Evolutionary conservation across 1,284 basidiomycete species (phyloP).

Genomic region (Athelia psychrophila): DNA sequence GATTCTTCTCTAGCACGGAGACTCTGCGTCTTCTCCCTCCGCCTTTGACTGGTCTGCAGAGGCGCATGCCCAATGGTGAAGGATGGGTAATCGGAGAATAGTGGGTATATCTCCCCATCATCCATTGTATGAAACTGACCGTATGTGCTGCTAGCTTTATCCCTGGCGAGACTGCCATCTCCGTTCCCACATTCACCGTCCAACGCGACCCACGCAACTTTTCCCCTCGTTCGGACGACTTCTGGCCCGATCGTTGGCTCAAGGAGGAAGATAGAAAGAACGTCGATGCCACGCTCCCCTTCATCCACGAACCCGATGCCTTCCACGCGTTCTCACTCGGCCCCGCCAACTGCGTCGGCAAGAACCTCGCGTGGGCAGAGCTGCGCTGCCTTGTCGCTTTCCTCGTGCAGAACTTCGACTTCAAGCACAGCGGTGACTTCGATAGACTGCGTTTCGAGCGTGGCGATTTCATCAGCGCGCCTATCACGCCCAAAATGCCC

Average conservation of each 20-base stretch:
- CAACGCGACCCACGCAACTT: conserved; percentile 40
- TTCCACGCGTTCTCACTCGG: conserved; percentile 7
- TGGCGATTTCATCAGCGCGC: too few species aligned
- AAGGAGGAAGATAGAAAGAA: neutral
- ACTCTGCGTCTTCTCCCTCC: conserved; percentile 52
- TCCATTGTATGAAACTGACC: conserved; percentile 15
- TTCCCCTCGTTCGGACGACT: conserved; percentile 33
- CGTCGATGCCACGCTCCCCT: neutral
- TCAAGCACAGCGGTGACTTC: neutral
- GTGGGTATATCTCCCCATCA: conserved; percentile 19
- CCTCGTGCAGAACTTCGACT: neutral
- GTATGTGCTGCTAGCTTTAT: conserved; percentile 34
- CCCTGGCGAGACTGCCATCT: conserved; percentile 46
- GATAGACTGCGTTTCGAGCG: too few species aligned
- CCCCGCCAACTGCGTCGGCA: conserved; percentile 7
- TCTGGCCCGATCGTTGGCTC: conserved; percentile 43
- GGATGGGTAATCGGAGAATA: conserved; percentile 31
- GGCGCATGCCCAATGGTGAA: conserved; percentile 37
- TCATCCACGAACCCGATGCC: conserved; percentile 1
- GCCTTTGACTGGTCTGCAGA: conserved; percentile 47
- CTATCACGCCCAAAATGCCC: too few species aligned
- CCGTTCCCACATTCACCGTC: conserved; percentile 43
- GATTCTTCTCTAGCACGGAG: conserved; percentile 47
- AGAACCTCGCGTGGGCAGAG: conserved; percentile 2
- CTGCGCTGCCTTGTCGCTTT: neutral